Evolutionary conservation across 805 yeast genomes (phyloP), one percentile per base, ranked within the genome.

Genomic region (Isabelozyma rhagii): DNA sequence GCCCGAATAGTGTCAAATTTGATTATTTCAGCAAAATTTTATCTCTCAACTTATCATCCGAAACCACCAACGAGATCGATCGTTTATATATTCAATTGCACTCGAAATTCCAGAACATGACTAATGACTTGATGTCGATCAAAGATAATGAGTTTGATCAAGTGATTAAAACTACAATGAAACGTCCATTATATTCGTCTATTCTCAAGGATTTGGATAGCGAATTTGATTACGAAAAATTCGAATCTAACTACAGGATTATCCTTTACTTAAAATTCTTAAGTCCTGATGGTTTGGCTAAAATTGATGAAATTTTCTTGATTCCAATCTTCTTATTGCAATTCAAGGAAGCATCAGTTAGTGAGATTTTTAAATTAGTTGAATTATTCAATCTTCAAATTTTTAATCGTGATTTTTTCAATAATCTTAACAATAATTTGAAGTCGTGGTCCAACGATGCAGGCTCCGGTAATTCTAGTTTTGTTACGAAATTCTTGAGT

Each of bases 301-400:
- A 66, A 47, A 75, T 70, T 48, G 78, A 74, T 49, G 76, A 71
- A 49, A 55, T 57, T 2, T 71, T 74, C 44, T 57, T 73, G 45
- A 69, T 74, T 10, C 79, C 79, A 8, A 45, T 66, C 9, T 56
- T 69, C 11, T 56, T 74, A 38, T 47, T 70, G 5, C 41, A 68
- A 21, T 72, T 72, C 50, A 47, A 48, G 21, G 47, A 50, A 13
- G 58, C 62, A 31, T 39, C 68, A 1, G 41, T 68, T 8, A 41
- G 53, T 9, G 66, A 67, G 25, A 60, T 69, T 14, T 72, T 55
- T 49, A 43, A 60, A 17, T 52, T 74, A 48, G 48, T 69, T 2
- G 75, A 71, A 48, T 57, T 71, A 51, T 57, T 71, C 28, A 69
- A 71, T 47, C 53, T 51, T n/a, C 59, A 66, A 42, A 50, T 73